Evolutionary conservation across 2,329 filamentous ascomycete species (phyloP), one percentile per base, ranked within the genome.

Genomic region (Sporothrix pseudoabietina): DNA sequence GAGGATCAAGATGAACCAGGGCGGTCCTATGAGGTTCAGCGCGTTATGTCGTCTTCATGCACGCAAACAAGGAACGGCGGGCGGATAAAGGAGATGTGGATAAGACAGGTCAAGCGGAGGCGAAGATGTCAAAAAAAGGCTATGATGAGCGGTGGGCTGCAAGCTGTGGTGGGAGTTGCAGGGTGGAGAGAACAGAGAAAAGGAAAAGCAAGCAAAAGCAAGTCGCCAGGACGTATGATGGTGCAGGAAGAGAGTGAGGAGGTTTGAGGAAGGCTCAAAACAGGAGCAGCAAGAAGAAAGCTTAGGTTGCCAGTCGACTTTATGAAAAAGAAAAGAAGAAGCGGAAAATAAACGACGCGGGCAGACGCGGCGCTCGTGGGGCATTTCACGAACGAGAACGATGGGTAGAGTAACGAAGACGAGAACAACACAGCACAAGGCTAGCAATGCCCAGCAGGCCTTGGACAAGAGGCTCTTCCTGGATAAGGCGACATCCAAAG

Each of bases 61-160:
- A 66, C 39, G 61, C n/a, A 44, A 66, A 66, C 61, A 19, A 30
- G 61, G 39, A 66, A 66, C 61, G 32, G 32, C 57, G 19, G 61
- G 61, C 44, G 41, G 22, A 26, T 26, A 26, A 26, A 26, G 26
- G 26, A 47, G 39, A 16, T 26, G n/a, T 12, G 61, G 26, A 55
- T 61, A 9, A 5, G 4, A 26, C 9, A 32, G 26, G 44, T 35
- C 26, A 3, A 26, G 61, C 16, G 41, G 44, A 52, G 59, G 47
- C 12, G 12, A 14, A 68, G 44, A n/a, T 10, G 44, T 35, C 22
- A 16, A 68, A 44, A 35, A 9, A 26, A 35, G 32, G 35, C 4
- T n/a, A 63, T 22, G 59, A 41, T 26, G 35, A 12, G 35, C 59
- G 19, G 59, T 63, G 35, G 16, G 39, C n/a, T 63, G 19, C 39